These are phyloP conservation scores for Fremontodendron californicum DNA, from an alignment of 345 rosid species.

Conservation along the genomic window DNA sequence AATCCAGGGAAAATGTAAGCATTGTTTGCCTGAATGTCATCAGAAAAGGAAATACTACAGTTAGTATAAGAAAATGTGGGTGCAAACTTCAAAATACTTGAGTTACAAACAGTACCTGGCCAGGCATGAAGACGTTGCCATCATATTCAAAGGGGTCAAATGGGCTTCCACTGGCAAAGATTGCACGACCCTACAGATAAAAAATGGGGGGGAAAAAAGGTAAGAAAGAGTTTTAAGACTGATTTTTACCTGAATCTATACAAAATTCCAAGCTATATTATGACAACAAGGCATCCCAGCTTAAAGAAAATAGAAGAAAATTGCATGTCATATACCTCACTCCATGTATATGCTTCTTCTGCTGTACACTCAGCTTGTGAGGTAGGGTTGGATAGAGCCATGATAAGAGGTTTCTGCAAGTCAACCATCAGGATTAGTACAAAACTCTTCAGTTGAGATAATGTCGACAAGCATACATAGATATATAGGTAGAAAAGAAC, in stretches of 20 bases:
- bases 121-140: slow-evolving; percentile 64
- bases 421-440: slow-evolving; percentile 13
- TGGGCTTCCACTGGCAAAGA: slow-evolving; percentile 99
- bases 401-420: slow-evolving; percentile 81
- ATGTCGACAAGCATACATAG: neutral
- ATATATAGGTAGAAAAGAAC: neutral
- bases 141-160: slow-evolving; percentile 72
- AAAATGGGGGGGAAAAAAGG: neutral
- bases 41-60: neutral
- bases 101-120: slow-evolving; percentile 57
- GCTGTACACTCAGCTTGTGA: slow-evolving; percentile 98
- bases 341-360: slow-evolving; percentile 93
- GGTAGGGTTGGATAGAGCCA: slow-evolving; percentile 95
- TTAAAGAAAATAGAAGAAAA: neutral
- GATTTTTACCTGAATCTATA: neutral
- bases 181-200: slow-evolving; percentile 73
- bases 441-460: slow-evolving; percentile 2
- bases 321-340: slow-evolving; percentile 41
- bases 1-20: slow-evolving; percentile 94
- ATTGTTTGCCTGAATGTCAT: slow-evolving; percentile 72
- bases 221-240: neutral
- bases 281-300: neutral
- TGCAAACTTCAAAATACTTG: neutral
- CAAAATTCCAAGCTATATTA: neutral
- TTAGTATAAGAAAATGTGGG: neutral